Percentiles rank a stretch among this genome's conserved stretches.
These are phyloP conservation scores for Cutaneotrichosporon sp. DNA, from an alignment of 1,284 basidiomycete genomes.

Conservation along the genomic window DNA sequence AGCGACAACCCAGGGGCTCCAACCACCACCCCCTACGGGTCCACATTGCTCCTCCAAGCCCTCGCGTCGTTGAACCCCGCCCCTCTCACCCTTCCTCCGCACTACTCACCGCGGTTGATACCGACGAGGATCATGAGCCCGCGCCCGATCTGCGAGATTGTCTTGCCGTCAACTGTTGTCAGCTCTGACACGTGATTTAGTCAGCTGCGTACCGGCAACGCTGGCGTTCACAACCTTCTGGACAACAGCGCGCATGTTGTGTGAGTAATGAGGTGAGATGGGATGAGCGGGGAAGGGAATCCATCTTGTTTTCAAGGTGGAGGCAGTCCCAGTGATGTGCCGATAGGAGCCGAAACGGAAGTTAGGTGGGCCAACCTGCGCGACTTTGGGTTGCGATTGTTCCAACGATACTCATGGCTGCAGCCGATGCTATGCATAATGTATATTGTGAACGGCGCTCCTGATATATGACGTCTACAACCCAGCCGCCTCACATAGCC, in stretches of 20 bases:
- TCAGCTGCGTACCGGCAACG: conserved; percentile 39
- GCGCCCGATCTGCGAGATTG: conserved; percentile 71
- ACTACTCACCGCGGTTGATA: conserved; percentile 53
- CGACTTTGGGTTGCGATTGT: background rate
- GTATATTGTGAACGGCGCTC: background rate
- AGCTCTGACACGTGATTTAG: conserved; percentile 3
- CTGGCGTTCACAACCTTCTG: conserved; percentile 50
- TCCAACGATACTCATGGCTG: background rate
- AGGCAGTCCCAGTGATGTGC: background rate
- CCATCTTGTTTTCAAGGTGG: background rate
- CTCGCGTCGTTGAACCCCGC: too few relatives aligned
- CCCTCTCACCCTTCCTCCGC: background rate
- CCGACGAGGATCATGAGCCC: conserved; percentile 86
- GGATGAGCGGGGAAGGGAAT: background rate
- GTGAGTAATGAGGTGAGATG: background rate
- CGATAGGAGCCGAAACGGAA: conserved; percentile 1
- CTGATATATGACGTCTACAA: background rate
- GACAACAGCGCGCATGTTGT: conserved; percentile 51
- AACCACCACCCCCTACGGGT: background rate
- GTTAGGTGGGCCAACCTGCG: background rate
- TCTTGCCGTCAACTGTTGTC: conserved; percentile 46
- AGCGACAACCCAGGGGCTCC: too few relatives aligned
- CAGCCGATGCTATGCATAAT: background rate
- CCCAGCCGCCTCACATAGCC: background rate
- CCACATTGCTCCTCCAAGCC: too few relatives aligned